Conservation (phyloP, 192 early-diverging fungal genomes). For the Pilaira anomala region DNA sequence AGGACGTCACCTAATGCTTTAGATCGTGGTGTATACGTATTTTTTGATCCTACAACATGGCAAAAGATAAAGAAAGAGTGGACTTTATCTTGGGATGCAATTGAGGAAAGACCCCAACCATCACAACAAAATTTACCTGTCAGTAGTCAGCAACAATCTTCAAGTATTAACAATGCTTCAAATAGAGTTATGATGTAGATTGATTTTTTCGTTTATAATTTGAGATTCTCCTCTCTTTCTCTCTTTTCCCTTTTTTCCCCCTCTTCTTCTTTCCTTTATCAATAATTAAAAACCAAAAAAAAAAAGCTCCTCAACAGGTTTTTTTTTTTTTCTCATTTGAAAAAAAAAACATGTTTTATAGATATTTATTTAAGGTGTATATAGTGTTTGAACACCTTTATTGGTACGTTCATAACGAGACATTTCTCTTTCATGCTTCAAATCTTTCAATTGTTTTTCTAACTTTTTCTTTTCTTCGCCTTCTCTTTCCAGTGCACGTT, state of each 20-base stretch:
- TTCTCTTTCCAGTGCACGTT: slow-evolving; percentile 45
- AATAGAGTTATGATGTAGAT: slow-evolving; percentile 28
- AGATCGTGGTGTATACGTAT: slow-evolving; percentile 85
- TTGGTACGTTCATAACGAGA: slow-evolving; percentile 34
- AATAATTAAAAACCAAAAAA: too few relatives aligned
- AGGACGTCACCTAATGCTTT: slow-evolving; percentile 42
- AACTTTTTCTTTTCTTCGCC: slow-evolving; percentile 44
- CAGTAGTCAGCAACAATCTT: neutral
- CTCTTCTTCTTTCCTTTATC: too few relatives aligned
- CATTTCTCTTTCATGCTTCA: slow-evolving; percentile 45
- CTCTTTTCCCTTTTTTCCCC: too few relatives aligned
- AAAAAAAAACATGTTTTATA: too few relatives aligned
- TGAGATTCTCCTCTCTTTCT: too few relatives aligned
- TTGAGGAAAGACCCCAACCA: slow-evolving; percentile 74
- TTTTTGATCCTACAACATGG: slow-evolving; percentile 93
- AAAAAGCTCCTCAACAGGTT: too few relatives aligned
- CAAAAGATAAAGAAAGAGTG: slow-evolving; percentile 87
- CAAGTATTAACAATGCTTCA: slow-evolving; percentile 1
- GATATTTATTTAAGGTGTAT: slow-evolving; percentile 12
- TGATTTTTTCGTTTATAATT: slow-evolving; percentile 11
- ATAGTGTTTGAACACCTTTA: slow-evolving; percentile 37
- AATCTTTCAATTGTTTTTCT: slow-evolving; percentile 40
- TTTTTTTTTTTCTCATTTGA: too few relatives aligned
- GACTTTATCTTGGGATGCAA: slow-evolving; percentile 78
- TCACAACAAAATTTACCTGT: slow-evolving; percentile 7